Evolutionary conservation across 1,139 yeast genomes (phyloP), one percentile per base, ranked within the genome.

Genomic region (Suhomyces wounanorum): DNA sequence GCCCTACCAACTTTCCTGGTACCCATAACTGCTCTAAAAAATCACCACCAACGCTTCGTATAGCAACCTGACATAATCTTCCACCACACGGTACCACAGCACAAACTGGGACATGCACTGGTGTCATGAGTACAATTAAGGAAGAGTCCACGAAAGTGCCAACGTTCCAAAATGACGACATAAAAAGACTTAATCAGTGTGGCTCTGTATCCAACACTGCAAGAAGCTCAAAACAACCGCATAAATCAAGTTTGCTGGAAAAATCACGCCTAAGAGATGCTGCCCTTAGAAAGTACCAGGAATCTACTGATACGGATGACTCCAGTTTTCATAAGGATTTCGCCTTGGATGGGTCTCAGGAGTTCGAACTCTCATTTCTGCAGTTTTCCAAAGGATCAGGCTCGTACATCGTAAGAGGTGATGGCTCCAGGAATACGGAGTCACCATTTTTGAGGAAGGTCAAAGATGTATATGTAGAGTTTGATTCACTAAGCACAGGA

Each of bases 311-410:
- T 2, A 53, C 48, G 7, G 57, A 55, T 9, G 56, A 51, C 18
- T 23, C 51, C n/a, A 55, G 55, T 16, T 55, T 58, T 42, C 43
- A 57, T 11, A 57, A 61, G 16, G 72, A 65, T 47, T 61, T 68
- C 41, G 59, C 55, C 8, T 38, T 59, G 11, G 68, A 62, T 8
- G 63, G 60, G 18, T 60, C 62, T 14, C 65, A 64, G 7, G 71
- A 61, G 13, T 50, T 62, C 21, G 61, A 72, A 44, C 58, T 75
- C 25, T 71, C 78, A 8, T 74, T 68, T 54, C 73, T 77, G 46
- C 69, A 63, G 55, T 74, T 73, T 54, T 69, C 78, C 30, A 71
- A 65, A 30, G 52, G 64, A 1, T 65, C 75, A n/a, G 69, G 66
- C 3, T 57, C 61, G 2, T 59, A 70, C 23, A 52, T 55, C 9